phyloP scores from a whole-genome alignment of 768 basidiomycete genomes.

The Boletus rubropictus region DNA sequence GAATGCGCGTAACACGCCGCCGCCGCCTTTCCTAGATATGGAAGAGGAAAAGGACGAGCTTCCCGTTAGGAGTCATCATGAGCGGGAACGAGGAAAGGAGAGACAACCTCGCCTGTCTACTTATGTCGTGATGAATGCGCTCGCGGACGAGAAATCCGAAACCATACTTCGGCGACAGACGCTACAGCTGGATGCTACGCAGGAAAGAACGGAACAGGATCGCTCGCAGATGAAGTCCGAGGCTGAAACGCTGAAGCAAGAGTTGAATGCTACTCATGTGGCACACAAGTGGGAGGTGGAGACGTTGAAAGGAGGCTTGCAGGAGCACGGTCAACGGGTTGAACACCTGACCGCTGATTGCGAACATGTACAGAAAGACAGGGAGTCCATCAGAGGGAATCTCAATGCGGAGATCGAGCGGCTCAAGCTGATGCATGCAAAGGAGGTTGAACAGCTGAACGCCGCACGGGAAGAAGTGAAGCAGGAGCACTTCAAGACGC shows the following conservation, averaged over 20 bases:
- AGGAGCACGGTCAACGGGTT: conserved; percentile 17
- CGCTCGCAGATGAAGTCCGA: conserved; percentile 9
- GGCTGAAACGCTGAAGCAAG: conserved; percentile 9
- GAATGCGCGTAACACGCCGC: too few species aligned
- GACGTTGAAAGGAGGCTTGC: conserved; percentile 12
- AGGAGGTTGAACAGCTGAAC: conserved; percentile 1
- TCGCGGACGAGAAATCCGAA: conserved; percentile 22
- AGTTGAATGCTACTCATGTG: conserved; percentile 6
- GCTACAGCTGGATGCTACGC: conserved; percentile 7
- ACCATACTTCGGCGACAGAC: conserved; percentile 14
- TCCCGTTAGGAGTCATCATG: too few species aligned
- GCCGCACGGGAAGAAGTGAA: neutral
- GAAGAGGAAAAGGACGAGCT: too few species aligned
- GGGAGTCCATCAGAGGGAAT: conserved; percentile 10
- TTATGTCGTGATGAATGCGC: neutral
- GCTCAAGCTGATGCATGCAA: conserved; percentile 10
- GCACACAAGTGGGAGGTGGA: conserved; percentile 13
- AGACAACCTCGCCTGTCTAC: neutral
- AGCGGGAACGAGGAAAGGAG: conserved; percentile 8
- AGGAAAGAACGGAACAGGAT: conserved; percentile 8
- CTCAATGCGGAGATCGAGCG: conserved; percentile 20
- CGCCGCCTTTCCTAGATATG: too few species aligned
- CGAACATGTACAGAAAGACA: conserved; percentile 23
- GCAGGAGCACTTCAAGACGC: conserved; percentile 8
- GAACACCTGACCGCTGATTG: conserved; percentile 20